Percentiles rank a stretch among this genome's conserved stretches.
Evolutionary conservation across 495 filamentous ascomycete genomes (phyloP).

Genomic region (Lasiosphaeria miniovina): DNA sequence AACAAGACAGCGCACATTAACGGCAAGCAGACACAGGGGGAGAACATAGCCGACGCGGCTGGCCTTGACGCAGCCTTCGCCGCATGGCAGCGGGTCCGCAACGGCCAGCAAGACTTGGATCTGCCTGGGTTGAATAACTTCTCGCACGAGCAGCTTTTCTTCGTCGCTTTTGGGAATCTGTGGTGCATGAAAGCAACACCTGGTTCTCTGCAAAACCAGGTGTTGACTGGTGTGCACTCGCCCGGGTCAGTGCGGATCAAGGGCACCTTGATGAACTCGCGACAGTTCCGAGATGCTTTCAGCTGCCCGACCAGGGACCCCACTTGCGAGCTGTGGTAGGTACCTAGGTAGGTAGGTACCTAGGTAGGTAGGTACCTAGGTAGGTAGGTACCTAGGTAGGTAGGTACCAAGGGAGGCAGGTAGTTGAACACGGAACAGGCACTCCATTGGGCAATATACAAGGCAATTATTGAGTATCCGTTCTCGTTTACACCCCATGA

Average conservation of each 20-base stretch:
- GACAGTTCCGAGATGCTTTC: constrained; percentile 65
- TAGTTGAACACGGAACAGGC: too few species aligned
- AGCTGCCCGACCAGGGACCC: constrained; percentile 62
- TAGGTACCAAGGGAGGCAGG: too few species aligned
- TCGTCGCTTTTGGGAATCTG: constrained; percentile 61
- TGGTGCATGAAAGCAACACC: constrained; percentile 66
- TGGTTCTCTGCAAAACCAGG: constrained; percentile 52
- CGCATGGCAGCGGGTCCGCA: constrained; percentile 61
- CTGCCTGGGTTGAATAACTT: constrained; percentile 65
- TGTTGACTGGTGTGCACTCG: constrained; percentile 64
- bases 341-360: too few species aligned
- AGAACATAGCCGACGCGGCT: constrained; percentile 76
- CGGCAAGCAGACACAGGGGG: constrained; percentile 63
- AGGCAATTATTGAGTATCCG: too few species aligned
- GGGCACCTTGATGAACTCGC: constrained; percentile 64
- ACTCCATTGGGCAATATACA: too few species aligned
- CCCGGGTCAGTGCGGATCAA: constrained; percentile 60
- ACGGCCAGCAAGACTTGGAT: constrained; percentile 38
- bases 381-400: constrained; percentile 38
- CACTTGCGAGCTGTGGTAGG: constrained; percentile 66
- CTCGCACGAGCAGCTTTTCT: constrained; percentile 71
- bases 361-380: constrained; percentile 45
- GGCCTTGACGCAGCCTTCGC: constrained; percentile 63
- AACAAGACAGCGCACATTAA: constrained; percentile 63
- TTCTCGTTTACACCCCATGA: too few species aligned